Conservation (phyloP, 192 early-diverging fungal species). For the Podila verticillata region DNA sequence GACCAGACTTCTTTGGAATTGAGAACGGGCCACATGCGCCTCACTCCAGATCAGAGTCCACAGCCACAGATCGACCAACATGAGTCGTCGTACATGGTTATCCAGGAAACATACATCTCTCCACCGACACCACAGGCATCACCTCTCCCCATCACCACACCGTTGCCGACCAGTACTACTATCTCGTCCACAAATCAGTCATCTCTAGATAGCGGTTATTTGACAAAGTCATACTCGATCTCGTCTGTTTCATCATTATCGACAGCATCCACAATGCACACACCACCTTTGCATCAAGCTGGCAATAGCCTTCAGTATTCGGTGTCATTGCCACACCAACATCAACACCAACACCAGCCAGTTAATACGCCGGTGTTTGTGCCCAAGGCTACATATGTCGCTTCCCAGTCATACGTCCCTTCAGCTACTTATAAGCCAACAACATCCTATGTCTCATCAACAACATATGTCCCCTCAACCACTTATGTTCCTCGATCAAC, state of each 20-base stretch:
- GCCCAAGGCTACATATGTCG: neutral
- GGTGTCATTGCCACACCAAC: neutral
- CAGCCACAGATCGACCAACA: neutral
- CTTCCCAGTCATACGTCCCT: conserved; percentile 5
- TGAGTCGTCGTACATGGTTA: neutral
- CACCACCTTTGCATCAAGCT: neutral
- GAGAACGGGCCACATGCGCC: neutral
- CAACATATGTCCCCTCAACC: conserved; percentile 17
- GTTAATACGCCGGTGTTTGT: neutral
- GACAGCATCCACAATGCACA: neutral
- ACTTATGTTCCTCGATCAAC: conserved; percentile 19
- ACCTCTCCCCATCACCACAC: neutral
- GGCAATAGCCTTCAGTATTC: neutral
- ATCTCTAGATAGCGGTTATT: neutral
- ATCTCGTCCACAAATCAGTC: neutral
- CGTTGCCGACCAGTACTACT: neutral
- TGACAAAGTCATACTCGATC: neutral
- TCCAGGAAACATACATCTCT: neutral
- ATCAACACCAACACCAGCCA: neutral
- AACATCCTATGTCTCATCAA: conserved; percentile 7
- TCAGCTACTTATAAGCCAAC: neutral
- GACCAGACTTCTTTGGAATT: neutral
- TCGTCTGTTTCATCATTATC: neutral
- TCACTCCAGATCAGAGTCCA: conserved; percentile 2
- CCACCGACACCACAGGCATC: neutral